Evolutionary conservation across 257 asterid genomes (phyloP).

Genomic region (Solanum acaule): DNA sequence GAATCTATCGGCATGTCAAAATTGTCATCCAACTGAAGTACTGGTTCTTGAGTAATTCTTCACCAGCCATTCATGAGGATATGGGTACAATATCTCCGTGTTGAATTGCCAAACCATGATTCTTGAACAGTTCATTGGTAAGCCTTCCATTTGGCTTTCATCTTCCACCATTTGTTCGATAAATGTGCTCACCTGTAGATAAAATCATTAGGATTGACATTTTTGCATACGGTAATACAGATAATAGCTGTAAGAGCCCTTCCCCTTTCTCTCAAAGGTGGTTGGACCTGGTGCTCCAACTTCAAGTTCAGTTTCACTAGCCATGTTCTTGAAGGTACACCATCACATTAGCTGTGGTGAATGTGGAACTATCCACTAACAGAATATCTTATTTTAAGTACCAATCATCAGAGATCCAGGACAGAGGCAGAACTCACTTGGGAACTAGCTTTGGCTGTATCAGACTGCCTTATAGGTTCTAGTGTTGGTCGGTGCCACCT

Average conservation of each 20-base stretch:
- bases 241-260: background rate
- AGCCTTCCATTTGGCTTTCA: slow-evolving; percentile 80
- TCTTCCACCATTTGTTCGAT: slow-evolving; percentile 75
- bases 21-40: slow-evolving; percentile 18
- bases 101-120: slow-evolving; percentile 58
- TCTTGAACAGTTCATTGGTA: slow-evolving; percentile 31
- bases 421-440: slow-evolving; percentile 37
- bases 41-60: slow-evolving; percentile 13
- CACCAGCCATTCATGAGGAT: slow-evolving; percentile 9
- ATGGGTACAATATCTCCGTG: slow-evolving; percentile 9
- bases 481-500: slow-evolving; percentile 58
- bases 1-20: background rate
- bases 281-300: background rate
- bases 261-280: background rate
- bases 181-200: slow-evolving; percentile 54
- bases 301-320: background rate
- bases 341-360: background rate
- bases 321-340: background rate
- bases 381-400: background rate
- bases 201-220: background rate
- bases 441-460: slow-evolving; percentile 26
- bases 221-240: background rate
- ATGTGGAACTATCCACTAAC: background rate
- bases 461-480: slow-evolving; percentile 52
- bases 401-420: background rate